A percentile compares a stretch with the other conserved stretches of the same genome.
Evolutionary conservation across 257 asterid genomes (phyloP).

Genomic region (Nicotiana obtusifolia): DNA sequence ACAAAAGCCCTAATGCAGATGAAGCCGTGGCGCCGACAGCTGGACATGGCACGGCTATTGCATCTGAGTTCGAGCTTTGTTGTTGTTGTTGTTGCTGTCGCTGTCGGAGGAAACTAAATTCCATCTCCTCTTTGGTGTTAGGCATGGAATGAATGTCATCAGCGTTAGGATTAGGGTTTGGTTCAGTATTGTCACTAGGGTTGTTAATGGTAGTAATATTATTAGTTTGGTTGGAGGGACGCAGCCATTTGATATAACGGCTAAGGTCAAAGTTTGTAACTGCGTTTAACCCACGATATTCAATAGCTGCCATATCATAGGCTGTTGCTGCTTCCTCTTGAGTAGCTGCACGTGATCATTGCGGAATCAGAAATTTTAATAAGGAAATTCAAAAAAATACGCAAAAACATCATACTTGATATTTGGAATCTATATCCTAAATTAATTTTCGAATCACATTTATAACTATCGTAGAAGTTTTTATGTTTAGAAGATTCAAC

Average conservation of each 20-base stretch:
- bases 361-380: neutral
- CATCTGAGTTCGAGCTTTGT: constrained; percentile 31
- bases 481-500: neutral
- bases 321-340: constrained; percentile 98
- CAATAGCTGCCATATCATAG: constrained; percentile 92
- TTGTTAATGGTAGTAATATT: constrained; percentile 1
- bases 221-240: constrained; percentile 18
- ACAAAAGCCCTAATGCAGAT: constrained; percentile 48
- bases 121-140: constrained; percentile 22
- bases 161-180: constrained; percentile 11
- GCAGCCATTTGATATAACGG: constrained; percentile 60
- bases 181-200: constrained; percentile 10
- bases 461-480: neutral
- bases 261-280: constrained; percentile 90
- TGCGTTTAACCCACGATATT: constrained; percentile 88
- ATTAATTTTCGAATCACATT: neutral
- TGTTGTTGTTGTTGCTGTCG: constrained; percentile 23
- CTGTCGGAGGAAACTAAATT: constrained; percentile 22
- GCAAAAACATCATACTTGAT: neutral
- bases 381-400: neutral
- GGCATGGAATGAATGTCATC: constrained; percentile 16
- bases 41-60: constrained; percentile 16
- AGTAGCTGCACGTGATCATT: constrained; percentile 45
- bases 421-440: neutral
- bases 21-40: constrained; percentile 23